These are phyloP conservation scores for Sherardia arvensis DNA, from an alignment of 257 asterid species.

Conservation along the genomic window DNA sequence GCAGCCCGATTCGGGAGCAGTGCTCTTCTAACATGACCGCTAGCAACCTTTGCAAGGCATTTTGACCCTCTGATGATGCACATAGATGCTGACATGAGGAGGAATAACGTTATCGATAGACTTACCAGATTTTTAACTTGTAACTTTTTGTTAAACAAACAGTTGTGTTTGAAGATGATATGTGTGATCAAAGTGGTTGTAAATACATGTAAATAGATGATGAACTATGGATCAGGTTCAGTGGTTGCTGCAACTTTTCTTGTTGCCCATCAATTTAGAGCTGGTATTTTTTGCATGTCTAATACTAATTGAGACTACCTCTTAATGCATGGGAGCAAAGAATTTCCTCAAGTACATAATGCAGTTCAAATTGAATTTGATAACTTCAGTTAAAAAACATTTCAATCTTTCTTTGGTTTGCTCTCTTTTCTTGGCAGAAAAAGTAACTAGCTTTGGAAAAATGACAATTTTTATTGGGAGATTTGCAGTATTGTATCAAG, in stretches of 20 bases:
- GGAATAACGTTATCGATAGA: not conserved
- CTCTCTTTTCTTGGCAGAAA: too few relatives aligned
- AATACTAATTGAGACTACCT: too few relatives aligned
- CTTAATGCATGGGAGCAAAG: too few relatives aligned
- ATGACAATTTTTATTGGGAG: too few relatives aligned
- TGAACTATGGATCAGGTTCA: not conserved
- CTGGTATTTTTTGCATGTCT: too few relatives aligned
- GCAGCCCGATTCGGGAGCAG: conserved; percentile 40
- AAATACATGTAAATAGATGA: conserved; percentile 9
- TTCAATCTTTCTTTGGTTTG: too few relatives aligned
- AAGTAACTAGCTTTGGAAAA: too few relatives aligned
- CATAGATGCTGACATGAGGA: conserved; percentile 11
- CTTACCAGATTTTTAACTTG: conserved; percentile 2
- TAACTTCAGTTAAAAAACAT: too few relatives aligned
- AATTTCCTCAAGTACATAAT: too few relatives aligned
- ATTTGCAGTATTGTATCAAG: too few relatives aligned
- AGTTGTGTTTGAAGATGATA: not conserved
- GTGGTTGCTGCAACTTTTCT: not conserved
- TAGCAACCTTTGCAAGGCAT: conserved; percentile 40
- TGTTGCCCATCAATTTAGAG: not conserved
- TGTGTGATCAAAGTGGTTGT: conserved; percentile 8
- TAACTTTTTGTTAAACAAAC: not conserved
- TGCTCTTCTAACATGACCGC: conserved; percentile 41
- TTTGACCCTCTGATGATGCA: conserved; percentile 16
- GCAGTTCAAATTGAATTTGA: too few relatives aligned